Evolutionary conservation across 306 rosid genomes (phyloP), one percentile per base, ranked within the genome.

Genomic region (Gastrolobium bilobum): DNA sequence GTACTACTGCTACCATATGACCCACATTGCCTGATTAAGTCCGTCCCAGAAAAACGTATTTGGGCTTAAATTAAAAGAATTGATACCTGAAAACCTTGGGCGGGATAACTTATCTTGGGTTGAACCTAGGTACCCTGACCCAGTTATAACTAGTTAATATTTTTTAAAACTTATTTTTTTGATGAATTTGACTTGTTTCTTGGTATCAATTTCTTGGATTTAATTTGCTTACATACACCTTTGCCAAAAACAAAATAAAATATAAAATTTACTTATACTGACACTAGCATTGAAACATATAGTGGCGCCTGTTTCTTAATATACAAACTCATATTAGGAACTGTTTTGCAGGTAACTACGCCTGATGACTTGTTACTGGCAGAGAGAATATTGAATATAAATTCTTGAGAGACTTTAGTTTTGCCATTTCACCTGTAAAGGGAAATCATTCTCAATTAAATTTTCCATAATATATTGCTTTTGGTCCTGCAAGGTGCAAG

Each of bases 291-390:
- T 38, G 60, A 80, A 53, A 66, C 40, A 11, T 53, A 61, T 20
- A 44, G 42, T 43, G 50, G 66, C 40, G 35, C 50, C 33, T 48
- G 53, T 46, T 80, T 26, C 71, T 9, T 46, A 61, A 73, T 75
- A 39, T 42, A 42, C 62, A 48, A 73, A 71, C 57, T 72, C 42
- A 5, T 72, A 42, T 29, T 78, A 54, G 34, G 20, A 47, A 35
- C 40, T 80, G 44, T 79, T 80, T 79, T 86, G 87, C 93, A 95
- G 99, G 99, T 95, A 40, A 93, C 99, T 71, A 95, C 98, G 64
- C 99, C 97, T 2, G 99, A 93, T 84, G 98, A 95, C 86, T 63
- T 95, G 72, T 73, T 95, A 79, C 88, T 95, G 58, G 98, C 98
- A 0, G 98, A 95, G 90, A 90, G 98, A 91, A 87, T 95, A 68